These are phyloP conservation scores for Schizosaccharomyces cryophilus DNA, from an alignment of 805 yeast species.

Conservation along the genomic window DNA sequence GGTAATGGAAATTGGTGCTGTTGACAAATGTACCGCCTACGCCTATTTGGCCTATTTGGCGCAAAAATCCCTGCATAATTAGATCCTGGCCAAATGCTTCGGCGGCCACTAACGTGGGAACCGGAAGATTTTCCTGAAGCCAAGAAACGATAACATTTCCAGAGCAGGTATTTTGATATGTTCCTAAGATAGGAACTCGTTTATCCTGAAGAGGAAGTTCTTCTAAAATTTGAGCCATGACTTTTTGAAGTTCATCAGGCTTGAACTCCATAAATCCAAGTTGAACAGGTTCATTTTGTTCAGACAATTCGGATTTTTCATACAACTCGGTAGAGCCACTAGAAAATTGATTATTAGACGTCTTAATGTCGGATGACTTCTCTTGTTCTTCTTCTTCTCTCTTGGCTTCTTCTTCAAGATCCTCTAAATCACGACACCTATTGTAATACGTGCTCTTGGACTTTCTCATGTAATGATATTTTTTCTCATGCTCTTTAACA, in stretches of 20 bases:
- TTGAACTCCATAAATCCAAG: conserved; percentile 14
- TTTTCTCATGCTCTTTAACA: conserved; percentile 27
- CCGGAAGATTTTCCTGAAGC: conserved; percentile 25
- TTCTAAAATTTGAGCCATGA: conserved; percentile 20
- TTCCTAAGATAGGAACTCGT: conserved; percentile 45
- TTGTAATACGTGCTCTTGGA: conserved; percentile 46
- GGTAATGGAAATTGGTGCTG: conserved; percentile 48
- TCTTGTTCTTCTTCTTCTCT: conserved; percentile 1
- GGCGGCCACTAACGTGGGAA: conserved; percentile 27
- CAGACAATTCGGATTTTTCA: not conserved
- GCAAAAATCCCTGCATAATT: conserved; percentile 17
- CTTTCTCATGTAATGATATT: conserved; percentile 26
- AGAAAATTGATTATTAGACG: not conserved
- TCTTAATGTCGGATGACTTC: not conserved
- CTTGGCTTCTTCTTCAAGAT: conserved; percentile 13
- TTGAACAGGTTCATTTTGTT: not conserved
- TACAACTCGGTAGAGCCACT: not conserved
- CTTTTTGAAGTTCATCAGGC: conserved; percentile 19
- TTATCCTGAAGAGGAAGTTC: conserved; percentile 29
- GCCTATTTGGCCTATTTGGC: conserved; percentile 4
- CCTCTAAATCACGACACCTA: conserved; percentile 52
- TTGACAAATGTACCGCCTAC: conserved; percentile 30
- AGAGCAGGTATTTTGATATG: conserved; percentile 33
- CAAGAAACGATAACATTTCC: conserved; percentile 40
- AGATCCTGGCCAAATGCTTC: conserved; percentile 54